Evolutionary conservation across 768 basidiomycete genomes (phyloP).

Genomic region (Cystobasidium tubakii): DNA sequence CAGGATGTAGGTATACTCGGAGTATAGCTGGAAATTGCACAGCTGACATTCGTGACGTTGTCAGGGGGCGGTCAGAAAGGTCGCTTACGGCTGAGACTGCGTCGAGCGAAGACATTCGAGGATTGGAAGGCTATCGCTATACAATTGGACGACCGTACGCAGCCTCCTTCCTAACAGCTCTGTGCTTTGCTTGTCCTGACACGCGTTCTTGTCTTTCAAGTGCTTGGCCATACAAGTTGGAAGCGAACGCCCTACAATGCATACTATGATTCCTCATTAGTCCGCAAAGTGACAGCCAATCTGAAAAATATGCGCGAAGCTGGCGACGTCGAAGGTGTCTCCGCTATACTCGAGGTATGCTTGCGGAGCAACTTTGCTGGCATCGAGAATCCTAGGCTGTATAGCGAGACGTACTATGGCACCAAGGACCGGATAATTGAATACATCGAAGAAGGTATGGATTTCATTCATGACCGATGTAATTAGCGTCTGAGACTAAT

Average conservation of each 20-base stretch:
- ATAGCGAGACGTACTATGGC: conserved; percentile 72
- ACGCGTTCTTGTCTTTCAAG: neutral
- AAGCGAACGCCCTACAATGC: conserved; percentile 76
- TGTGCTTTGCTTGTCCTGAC: neutral
- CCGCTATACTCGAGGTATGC: conserved; percentile 86
- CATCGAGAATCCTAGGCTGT: conserved; percentile 46
- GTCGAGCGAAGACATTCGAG: conserved; percentile 69
- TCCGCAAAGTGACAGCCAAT: conserved; percentile 49
- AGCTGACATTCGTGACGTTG: neutral
- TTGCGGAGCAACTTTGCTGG: conserved; percentile 89
- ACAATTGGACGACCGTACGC: conserved; percentile 63
- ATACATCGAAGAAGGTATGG: conserved; percentile 42
- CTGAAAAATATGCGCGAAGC: conserved; percentile 57
- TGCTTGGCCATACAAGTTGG: conserved; percentile 78
- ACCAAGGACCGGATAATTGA: conserved; percentile 81
- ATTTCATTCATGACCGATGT: neutral
- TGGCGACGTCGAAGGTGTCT: conserved; percentile 74
- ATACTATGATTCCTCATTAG: conserved; percentile 85
- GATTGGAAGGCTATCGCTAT: conserved; percentile 84
- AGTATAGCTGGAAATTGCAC: neutral
- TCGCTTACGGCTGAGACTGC: conserved; percentile 64
- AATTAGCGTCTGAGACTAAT: too few species aligned
- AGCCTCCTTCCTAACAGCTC: neutral
- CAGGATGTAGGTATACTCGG: conserved; percentile 61
- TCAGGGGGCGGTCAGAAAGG: conserved; percentile 82